Percentiles rank a stretch among this genome's conserved stretches.
Evolutionary conservation across 352 stramenopile species (phyloP).

Genomic region (Phytophthora chlamydospora): DNA sequence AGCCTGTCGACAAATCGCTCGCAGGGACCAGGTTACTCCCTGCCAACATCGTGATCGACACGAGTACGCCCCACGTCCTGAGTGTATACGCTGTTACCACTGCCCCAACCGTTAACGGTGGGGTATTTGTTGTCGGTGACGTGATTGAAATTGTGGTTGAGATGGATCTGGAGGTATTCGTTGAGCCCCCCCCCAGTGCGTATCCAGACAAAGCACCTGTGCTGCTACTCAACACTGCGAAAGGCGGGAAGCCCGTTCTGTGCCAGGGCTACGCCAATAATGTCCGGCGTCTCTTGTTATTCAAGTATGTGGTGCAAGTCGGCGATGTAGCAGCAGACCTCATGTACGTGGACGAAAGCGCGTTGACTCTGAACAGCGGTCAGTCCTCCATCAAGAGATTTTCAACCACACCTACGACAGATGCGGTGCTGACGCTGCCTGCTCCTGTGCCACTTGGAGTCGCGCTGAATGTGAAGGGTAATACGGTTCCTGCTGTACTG

Average conservation of each 20-base stretch:
- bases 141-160: slow-evolving; percentile 80
- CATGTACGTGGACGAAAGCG: slow-evolving; percentile 55
- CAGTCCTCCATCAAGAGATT: slow-evolving; percentile 84
- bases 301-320: slow-evolving; percentile 70
- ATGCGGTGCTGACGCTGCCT: slow-evolving; percentile 70
- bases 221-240: slow-evolving; percentile 64
- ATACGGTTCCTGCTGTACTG: slow-evolving; percentile 51
- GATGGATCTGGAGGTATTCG: slow-evolving; percentile 77
- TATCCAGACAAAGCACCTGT: slow-evolving; percentile 79
- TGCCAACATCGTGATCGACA: slow-evolving; percentile 64
- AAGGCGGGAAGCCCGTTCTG: slow-evolving; percentile 51
- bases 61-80: slow-evolving; percentile 56
- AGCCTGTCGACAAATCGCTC: slow-evolving; percentile 45
- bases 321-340: slow-evolving; percentile 62
- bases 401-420: slow-evolving; percentile 74
- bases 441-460: slow-evolving; percentile 49
- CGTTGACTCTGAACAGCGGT: slow-evolving; percentile 79
- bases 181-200: slow-evolving; percentile 71
- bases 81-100: slow-evolving; percentile 67
- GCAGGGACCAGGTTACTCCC: slow-evolving; percentile 48
- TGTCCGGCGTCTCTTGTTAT: slow-evolving; percentile 66
- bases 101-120: slow-evolving; percentile 58
- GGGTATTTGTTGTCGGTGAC: slow-evolving; percentile 80
- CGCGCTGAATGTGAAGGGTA: slow-evolving; percentile 66
- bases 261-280: slow-evolving; percentile 65